Conservation (phyloP, 371 early-diverging fungal genomes). For the Syncephalastrum monosporum region DNA sequence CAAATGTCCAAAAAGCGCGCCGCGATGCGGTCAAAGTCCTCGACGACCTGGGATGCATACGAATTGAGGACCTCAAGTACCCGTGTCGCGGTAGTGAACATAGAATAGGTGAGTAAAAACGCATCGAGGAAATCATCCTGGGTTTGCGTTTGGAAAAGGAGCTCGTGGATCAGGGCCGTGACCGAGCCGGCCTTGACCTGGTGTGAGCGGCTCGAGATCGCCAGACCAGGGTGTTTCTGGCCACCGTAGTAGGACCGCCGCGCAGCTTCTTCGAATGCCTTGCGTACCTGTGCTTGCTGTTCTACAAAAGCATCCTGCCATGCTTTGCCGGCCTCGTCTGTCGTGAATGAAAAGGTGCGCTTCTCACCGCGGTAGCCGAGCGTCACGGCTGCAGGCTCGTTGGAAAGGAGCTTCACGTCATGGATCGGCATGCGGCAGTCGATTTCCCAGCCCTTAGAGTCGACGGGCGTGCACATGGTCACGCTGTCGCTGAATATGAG, state of each 20-base stretch:
- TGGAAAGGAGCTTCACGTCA: too few relatives aligned
- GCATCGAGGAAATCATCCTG: slow-evolving; percentile 19
- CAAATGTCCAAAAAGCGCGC: slow-evolving; percentile 28
- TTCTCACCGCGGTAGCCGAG: background rate
- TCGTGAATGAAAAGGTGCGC: slow-evolving; percentile 1
- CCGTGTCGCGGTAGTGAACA: slow-evolving; percentile 51
- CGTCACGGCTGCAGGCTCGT: too few relatives aligned
- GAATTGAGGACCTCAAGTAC: slow-evolving; percentile 56
- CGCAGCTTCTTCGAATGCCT: background rate
- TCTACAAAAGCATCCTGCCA: slow-evolving; percentile 11
- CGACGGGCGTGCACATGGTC: too few relatives aligned
- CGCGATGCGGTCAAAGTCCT: slow-evolving; percentile 7
- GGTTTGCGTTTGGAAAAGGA: slow-evolving; percentile 47
- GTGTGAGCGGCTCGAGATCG: background rate
- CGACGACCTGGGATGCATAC: slow-evolving; percentile 8
- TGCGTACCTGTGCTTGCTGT: background rate
- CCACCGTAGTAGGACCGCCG: slow-evolving; percentile 1
- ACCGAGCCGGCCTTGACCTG: slow-evolving; percentile 57
- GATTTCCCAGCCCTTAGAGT: too few relatives aligned
- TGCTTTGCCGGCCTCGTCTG: slow-evolving; percentile 1
- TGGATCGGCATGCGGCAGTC: too few relatives aligned
- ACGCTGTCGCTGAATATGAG: too few relatives aligned
- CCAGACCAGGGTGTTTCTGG: slow-evolving; percentile 11
- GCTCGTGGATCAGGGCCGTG: slow-evolving; percentile 65
- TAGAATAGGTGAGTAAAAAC: slow-evolving; percentile 61